Base-by-base conservation (phyloP, 2,329 filamentous ascomycete species). In the Ilyonectria robusta region DNA sequence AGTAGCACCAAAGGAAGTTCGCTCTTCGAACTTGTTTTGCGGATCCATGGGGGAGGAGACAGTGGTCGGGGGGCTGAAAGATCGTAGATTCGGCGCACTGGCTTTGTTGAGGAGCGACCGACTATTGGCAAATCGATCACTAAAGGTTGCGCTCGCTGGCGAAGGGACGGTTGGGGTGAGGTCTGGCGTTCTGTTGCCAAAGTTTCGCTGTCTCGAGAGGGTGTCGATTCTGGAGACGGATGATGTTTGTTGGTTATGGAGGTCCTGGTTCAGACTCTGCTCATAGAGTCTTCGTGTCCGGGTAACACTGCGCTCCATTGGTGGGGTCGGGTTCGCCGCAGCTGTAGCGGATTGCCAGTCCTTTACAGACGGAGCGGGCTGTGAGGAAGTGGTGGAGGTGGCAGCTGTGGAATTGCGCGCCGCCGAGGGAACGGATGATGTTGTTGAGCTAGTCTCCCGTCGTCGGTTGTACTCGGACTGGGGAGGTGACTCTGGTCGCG, bases 391-490 rank as follows among this genome's bases (percentile, higher is more conserved):
- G 57, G 97, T 85, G 0, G 95, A 98, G 0, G 94, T 98, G 3
- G 94, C 94, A 7, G 94, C 93, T 1, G 95, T 97, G 0, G 95
- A 98, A 62, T 89, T 91, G 31, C 93, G 91, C 29, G 89, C 88
- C 44, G 91, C 87, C 0, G 89, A 91, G 6, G 90, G 92, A 4
- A 82, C 83, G 0, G 89, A 91, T 0, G 94, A 96, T 7, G 91
- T 92, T 0, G 93, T 97, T 0, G 95, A 98, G 2, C 93, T 96
- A 0, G 94, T 97, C 70, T 94, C 94, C 29, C 95, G 87, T 71
- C 95, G 93, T 68, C 88, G 88, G 73, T 92, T 92, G 76, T 92
- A 94, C 21, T 88, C 88, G 1, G 86, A 85, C 1, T 88, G 85
- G 10, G 87, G 84, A 3, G 79, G 77, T 86, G 89, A 46, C 79